Conservation (phyloP, 306 rosid genomes). For the Cucurbita argyrosperma region DNA sequence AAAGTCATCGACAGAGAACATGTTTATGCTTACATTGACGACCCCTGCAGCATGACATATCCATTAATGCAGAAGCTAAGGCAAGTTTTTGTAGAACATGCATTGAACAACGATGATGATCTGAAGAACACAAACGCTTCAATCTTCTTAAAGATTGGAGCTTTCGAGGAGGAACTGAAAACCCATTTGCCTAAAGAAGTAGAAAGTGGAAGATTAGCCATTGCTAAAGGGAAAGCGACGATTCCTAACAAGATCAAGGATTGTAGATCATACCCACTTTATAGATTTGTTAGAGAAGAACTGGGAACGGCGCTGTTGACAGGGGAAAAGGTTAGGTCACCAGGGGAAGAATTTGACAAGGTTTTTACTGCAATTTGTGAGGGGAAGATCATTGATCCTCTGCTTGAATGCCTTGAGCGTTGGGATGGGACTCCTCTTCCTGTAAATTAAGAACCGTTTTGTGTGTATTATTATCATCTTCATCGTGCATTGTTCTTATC, state of each 20-base stretch:
- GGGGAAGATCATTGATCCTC: constrained; percentile 30
- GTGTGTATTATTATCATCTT: not conserved
- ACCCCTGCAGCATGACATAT: constrained; percentile 18
- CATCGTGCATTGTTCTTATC: not conserved
- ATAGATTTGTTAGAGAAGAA: constrained; percentile 12
- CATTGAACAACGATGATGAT: constrained; percentile 12
- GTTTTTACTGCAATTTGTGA: constrained; percentile 33
- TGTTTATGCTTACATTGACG: constrained; percentile 25
- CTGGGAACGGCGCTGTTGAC: constrained; percentile 18
- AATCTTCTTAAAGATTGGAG: constrained; percentile 17
- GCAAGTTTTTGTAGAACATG: constrained; percentile 25
- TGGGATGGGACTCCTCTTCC: constrained; percentile 6
- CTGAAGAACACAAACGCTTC: constrained; percentile 12
- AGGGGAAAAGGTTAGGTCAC: constrained; percentile 32
- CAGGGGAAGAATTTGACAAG: constrained; percentile 43
- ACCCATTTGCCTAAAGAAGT: constrained; percentile 3
- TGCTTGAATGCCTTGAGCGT: not conserved
- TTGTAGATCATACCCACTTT: constrained; percentile 38
- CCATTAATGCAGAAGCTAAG: constrained; percentile 27
- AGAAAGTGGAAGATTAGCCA: constrained; percentile 19
- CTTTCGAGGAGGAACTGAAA: constrained; percentile 28
- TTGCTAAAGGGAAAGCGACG: constrained; percentile 17
- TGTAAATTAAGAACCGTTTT: not conserved
- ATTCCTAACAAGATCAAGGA: constrained; percentile 22
- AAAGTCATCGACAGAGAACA: constrained; percentile 21